Evolutionary conservation across 2,329 filamentous ascomycete genomes (phyloP).

Genomic region (Balansia obtecta): DNA sequence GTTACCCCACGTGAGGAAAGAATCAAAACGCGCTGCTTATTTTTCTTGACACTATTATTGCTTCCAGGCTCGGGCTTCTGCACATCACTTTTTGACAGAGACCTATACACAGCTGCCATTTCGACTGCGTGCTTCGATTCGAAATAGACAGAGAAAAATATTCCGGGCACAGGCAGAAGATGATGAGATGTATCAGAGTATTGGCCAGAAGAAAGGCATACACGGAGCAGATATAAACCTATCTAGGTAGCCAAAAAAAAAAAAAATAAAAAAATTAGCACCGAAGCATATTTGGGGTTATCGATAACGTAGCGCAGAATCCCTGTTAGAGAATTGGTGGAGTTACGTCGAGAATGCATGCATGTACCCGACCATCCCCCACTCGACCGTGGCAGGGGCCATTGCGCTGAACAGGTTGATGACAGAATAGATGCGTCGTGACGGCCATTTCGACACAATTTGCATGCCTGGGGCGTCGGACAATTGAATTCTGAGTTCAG

Average conservation of each 20-base stretch:
- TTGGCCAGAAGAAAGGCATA: neutral
- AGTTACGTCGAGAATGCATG: too few species aligned
- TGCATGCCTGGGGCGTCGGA: too few species aligned
- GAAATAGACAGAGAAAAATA: neutral
- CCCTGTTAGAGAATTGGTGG: too few species aligned
- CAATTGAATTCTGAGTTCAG: too few species aligned
- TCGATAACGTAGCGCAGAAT: slow-evolving; percentile 1
- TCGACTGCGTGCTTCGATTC: neutral
- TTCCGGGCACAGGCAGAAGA: too few species aligned
- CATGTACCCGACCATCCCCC: too few species aligned
- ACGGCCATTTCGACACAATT: too few species aligned
- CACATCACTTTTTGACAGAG: slow-evolving; percentile 48
- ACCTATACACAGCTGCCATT: slow-evolving; percentile 65
- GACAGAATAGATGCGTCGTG: too few species aligned
- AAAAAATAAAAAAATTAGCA: slow-evolving; percentile 1
- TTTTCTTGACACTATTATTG: slow-evolving; percentile 44
- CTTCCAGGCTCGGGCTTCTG: slow-evolving; percentile 35
- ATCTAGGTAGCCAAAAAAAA: too few species aligned
- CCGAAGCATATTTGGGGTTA: neutral
- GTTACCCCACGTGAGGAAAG: slow-evolving; percentile 88
- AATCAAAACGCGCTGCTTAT: slow-evolving; percentile 71
- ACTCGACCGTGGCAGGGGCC: too few species aligned
- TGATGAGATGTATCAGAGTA: neutral
- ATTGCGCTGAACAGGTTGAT: too few species aligned
- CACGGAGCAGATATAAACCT: neutral